phyloP scores from a whole-genome alignment of 768 basidiomycete genomes.

The Boletus tylopilopsis region DNA sequence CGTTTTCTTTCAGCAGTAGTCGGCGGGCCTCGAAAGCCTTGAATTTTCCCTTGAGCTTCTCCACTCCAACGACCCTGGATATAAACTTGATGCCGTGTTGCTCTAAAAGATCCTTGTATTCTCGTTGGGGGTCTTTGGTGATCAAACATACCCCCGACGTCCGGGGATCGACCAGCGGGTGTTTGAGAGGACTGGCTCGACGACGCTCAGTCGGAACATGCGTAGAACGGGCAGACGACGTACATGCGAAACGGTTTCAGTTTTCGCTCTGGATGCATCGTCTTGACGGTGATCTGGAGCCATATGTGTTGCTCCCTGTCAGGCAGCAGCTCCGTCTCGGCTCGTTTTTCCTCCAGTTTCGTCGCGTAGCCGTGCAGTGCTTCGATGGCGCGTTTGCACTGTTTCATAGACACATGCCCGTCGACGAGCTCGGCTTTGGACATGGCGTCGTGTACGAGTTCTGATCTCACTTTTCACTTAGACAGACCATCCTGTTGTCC shows the following conservation, averaged over 20 bases:
- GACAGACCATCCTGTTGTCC: conserved; percentile 6
- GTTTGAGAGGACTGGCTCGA: conserved; percentile 68
- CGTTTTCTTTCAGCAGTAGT: conserved; percentile 82
- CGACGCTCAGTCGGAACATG: no score
- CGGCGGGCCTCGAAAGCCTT: conserved; percentile 80
- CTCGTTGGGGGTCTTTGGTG: conserved; percentile 91
- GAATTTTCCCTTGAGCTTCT: conserved; percentile 93
- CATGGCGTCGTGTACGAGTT: conserved; percentile 30
- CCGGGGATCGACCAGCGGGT: conserved; percentile 83
- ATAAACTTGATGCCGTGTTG: conserved; percentile 82
- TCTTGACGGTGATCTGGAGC: conserved; percentile 86
- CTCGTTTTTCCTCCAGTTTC: conserved; percentile 59
- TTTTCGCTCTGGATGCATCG: conserved; percentile 67
- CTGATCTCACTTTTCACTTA: neutral
- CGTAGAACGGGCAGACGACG: conserved; percentile 29
- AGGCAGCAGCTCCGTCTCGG: conserved; percentile 71
- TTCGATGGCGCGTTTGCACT: conserved; percentile 74
- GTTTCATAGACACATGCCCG: conserved; percentile 60
- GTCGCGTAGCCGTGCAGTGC: conserved; percentile 72
- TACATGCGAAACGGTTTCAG: conserved; percentile 86
- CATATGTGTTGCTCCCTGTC: conserved; percentile 84
- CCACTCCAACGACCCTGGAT: conserved; percentile 83
- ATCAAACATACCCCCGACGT: conserved; percentile 82
- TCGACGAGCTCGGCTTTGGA: conserved; percentile 58
- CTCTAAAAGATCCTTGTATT: conserved; percentile 92